Conservation (phyloP, 805 yeast species). For the Peterozyma xylosa region DNA sequence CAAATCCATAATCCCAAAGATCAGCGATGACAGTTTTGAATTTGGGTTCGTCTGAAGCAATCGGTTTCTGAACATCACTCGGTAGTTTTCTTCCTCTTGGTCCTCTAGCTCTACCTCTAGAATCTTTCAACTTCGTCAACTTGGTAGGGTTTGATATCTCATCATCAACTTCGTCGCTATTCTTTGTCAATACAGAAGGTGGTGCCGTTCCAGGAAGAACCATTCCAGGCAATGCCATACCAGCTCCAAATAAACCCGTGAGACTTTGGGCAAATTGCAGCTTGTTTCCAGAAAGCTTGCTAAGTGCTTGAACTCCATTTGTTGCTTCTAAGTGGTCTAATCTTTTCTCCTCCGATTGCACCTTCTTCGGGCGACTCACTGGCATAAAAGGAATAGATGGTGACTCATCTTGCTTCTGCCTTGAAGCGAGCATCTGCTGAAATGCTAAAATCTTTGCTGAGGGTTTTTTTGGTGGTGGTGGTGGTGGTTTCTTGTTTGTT, state of each 20-base stretch:
- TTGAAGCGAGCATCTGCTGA: slow-evolving; percentile 62
- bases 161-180: slow-evolving; percentile 7
- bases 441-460: slow-evolving; percentile 77
- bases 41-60: slow-evolving; percentile 25
- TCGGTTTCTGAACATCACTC: slow-evolving; percentile 36
- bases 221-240: slow-evolving; percentile 46
- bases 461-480: slow-evolving; percentile 70
- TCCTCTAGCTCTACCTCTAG: slow-evolving; percentile 53
- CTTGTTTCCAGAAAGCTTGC: background rate
- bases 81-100: slow-evolving; percentile 73
- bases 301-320: background rate
- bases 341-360: slow-evolving; percentile 2
- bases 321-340: slow-evolving; percentile 1
- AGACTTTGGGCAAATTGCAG: slow-evolving; percentile 46
- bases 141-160: slow-evolving; percentile 9
- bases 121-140: slow-evolving; percentile 25
- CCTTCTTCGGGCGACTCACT: slow-evolving; percentile 12
- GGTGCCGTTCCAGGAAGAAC: slow-evolving; percentile 42
- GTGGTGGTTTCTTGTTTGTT: slow-evolving; percentile 32
- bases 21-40: slow-evolving; percentile 25
- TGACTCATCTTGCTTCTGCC: slow-evolving; percentile 31
- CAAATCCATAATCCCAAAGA: slow-evolving; percentile 27
- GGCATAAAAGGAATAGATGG: slow-evolving; percentile 16
- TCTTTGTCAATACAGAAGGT: slow-evolving; percentile 12
- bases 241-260: slow-evolving; percentile 49